phyloP scores from a whole-genome alignment of 148 eudicot species.

The Nepenthes gracilis region DNA sequence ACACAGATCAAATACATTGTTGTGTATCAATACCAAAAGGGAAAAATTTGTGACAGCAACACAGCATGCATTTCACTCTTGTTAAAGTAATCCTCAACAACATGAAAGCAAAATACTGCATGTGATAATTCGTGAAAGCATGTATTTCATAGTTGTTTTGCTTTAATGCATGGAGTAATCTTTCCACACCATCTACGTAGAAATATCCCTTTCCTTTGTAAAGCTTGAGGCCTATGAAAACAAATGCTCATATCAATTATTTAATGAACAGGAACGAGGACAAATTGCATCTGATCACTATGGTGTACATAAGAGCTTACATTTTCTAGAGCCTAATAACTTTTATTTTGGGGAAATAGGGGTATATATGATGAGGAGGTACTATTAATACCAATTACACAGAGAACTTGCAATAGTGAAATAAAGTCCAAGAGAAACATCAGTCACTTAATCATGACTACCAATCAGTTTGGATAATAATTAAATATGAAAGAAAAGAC shows the following conservation, averaged over 20 bases:
- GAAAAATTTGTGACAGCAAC: constrained; percentile 86
- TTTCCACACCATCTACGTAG: constrained; percentile 65
- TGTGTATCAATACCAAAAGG: constrained; percentile 42
- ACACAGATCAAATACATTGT: background rate
- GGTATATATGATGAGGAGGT: too few species aligned
- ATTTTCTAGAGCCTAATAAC: too few species aligned
- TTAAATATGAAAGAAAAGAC: too few species aligned
- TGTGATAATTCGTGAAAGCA: constrained; percentile 80
- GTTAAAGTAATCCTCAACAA: constrained; percentile 7
- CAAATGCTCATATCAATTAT: background rate
- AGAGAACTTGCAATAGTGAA: too few species aligned
- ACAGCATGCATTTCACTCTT: constrained; percentile 83
- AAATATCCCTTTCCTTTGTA: constrained; percentile 66
- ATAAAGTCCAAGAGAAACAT: too few species aligned
- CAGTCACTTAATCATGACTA: too few species aligned
- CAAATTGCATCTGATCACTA: background rate
- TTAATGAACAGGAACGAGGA: background rate
- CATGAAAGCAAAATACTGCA: constrained; percentile 47
- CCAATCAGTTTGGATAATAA: too few species aligned
- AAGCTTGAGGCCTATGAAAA: constrained; percentile 59
- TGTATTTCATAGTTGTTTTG: constrained; percentile 80
- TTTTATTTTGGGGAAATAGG: too few species aligned
- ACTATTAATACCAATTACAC: too few species aligned
- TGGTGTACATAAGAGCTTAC: too few species aligned
- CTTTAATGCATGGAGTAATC: constrained; percentile 44